phyloP scores from a whole-genome alignment of 176 grass and related monocot species.

The Zea mays region Zm-B73-REFERENCE-NAM-5.0 NC_050100.1:120667501-120668000 shows the following conservation, averaged over 20 bases:
- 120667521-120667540: no score
- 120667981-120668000: constrained; percentile 59
- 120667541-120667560: no score
- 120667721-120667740: neutral
- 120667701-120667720: neutral
- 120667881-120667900: constrained; percentile 43
- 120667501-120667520: neutral
- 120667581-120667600: no score
- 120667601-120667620: neutral
- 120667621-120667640: neutral
- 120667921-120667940: constrained; percentile 52
- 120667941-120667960: constrained; percentile 66
- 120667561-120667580: no score
- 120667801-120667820: constrained; percentile 31
- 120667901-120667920: constrained; percentile 66
- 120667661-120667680: neutral
- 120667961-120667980: constrained; percentile 63
- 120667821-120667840: constrained; percentile 61
- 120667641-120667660: neutral
- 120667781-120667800: constrained; percentile 34
- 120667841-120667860: constrained; percentile 84
- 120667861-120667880: constrained; percentile 55
- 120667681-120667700: neutral
- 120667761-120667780: constrained; percentile 79
- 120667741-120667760: constrained; percentile 78